These are phyloP conservation scores for Boletus vinaceobasis DNA, from an alignment of 768 basidiomycete genomes.

Conservation along the genomic window DNA sequence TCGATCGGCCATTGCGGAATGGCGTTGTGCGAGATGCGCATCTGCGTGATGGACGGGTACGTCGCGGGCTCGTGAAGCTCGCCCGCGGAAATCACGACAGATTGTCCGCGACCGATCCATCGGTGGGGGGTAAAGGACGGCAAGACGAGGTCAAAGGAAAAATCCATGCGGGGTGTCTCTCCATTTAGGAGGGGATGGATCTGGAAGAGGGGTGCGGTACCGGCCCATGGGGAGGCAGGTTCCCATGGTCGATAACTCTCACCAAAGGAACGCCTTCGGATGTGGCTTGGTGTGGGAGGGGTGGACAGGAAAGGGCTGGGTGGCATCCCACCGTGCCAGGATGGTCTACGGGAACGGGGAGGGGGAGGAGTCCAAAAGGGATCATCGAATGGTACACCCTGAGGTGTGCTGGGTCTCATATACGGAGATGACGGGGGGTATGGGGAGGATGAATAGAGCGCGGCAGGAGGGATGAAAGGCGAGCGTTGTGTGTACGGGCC, in stretches of 20 bases:
- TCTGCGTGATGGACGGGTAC: constrained; percentile 48
- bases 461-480: constrained; percentile 42
- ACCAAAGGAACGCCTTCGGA: constrained; percentile 31
- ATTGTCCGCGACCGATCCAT: constrained; percentile 38
- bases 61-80: constrained; percentile 54
- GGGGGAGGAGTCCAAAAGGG: constrained; percentile 22
- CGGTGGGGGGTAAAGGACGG: constrained; percentile 45
- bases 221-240: constrained; percentile 23
- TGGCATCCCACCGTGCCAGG: constrained; percentile 39
- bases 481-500: constrained; percentile 35
- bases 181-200: constrained; percentile 44
- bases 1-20: constrained; percentile 63
- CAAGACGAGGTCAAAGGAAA: constrained; percentile 56
- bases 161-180: constrained; percentile 40
- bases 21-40: constrained; percentile 55
- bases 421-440: constrained; percentile 28
- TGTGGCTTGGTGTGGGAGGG: constrained; percentile 7
- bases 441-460: constrained; percentile 39
- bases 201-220: constrained; percentile 26
- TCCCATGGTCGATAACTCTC: constrained; percentile 19
- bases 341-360: constrained; percentile 38
- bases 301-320: constrained; percentile 24
- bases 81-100: constrained; percentile 37
- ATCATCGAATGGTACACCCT: constrained; percentile 19
- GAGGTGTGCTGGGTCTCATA: constrained; percentile 30